Conservation (phyloP, 2,329 filamentous ascomycete genomes). For the Verticillium longisporum region DNA sequence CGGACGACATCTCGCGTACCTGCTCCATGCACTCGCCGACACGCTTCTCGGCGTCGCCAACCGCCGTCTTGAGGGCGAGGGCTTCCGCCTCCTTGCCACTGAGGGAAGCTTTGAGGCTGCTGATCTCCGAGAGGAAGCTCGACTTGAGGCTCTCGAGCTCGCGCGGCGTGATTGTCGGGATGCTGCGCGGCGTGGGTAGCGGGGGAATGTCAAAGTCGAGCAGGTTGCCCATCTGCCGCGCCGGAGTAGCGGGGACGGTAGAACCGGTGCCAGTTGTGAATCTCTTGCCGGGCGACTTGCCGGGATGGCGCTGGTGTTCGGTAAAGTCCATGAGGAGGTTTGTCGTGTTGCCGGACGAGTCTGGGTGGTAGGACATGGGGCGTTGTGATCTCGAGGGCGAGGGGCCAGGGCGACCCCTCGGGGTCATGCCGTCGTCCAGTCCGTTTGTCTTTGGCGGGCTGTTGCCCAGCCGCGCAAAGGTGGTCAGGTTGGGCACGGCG, state of each 20-base stretch:
- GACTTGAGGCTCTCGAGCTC: constrained; percentile 93
- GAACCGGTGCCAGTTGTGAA: constrained; percentile 10
- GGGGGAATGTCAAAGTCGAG: constrained; percentile 93
- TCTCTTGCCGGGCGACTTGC: constrained; percentile 40
- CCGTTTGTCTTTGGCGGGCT: constrained; percentile 48
- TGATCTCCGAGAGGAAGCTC: constrained; percentile 84
- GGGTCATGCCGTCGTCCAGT: constrained; percentile 29
- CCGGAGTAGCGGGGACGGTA: constrained; percentile 37
- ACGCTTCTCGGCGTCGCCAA: constrained; percentile 84
- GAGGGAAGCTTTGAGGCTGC: constrained; percentile 83
- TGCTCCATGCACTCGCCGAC: constrained; percentile 82
- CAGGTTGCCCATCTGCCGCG: constrained; percentile 57
- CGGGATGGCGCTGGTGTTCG: constrained; percentile 53
- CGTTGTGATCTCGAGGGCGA: constrained; percentile 28
- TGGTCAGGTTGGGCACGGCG: constrained; percentile 79
- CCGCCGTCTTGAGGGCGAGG: constrained; percentile 75
- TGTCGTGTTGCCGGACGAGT: constrained; percentile 54
- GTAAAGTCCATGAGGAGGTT: constrained; percentile 86
- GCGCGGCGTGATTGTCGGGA: constrained; percentile 84
- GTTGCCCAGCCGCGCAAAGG: constrained; percentile 67
- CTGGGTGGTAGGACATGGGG: constrained; percentile 27
- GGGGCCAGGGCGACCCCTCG: constrained; percentile 25
- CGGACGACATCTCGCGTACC: constrained; percentile 67
- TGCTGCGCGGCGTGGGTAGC: constrained; percentile 81
- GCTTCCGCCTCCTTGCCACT: constrained; percentile 93